These are phyloP conservation scores for Psilocybe sp. DNA, from an alignment of 768 basidiomycete genomes.

Conservation along the genomic window DNA sequence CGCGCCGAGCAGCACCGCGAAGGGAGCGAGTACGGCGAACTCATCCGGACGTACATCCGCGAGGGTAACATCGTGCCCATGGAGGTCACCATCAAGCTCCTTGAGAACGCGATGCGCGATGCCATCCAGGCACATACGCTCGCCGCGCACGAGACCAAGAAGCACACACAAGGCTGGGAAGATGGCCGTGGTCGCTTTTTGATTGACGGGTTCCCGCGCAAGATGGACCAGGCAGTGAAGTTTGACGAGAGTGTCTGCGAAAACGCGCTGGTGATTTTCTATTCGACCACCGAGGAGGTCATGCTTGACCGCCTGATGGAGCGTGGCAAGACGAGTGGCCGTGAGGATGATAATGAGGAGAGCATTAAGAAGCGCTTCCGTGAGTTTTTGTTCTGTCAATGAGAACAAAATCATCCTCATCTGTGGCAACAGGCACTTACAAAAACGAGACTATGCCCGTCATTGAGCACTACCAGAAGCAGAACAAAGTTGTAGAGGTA, in stretches of 20 bases:
- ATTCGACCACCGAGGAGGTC: conserved; percentile 82
- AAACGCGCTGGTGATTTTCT: conserved; percentile 81
- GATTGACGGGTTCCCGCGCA: conserved; percentile 95
- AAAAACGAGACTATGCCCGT: conserved; percentile 90
- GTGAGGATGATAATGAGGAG: conserved; percentile 94
- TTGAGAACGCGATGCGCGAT: conserved; percentile 86
- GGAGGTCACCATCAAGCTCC: conserved; percentile 93
- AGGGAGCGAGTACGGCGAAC: conserved; percentile 75
- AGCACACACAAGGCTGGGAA: conserved; percentile 56
- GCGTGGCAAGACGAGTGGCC: conserved; percentile 89
- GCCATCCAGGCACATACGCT: conserved; percentile 4
- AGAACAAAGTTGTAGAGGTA: conserved; percentile 79
- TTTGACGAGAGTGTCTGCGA: conserved; percentile 87
- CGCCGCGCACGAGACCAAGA: conserved; percentile 41
- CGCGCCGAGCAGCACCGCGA: conserved; percentile 90
- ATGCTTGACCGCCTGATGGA: conserved; percentile 85
- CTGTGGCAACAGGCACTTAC: conserved; percentile 62
- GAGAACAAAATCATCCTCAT: neutral
- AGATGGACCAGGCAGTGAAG: conserved; percentile 95
- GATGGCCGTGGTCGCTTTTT: conserved; percentile 82
- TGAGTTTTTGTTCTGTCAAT: conserved; percentile 31
- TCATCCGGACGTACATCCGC: conserved; percentile 85
- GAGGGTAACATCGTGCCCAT: conserved; percentile 95
- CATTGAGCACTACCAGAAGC: conserved; percentile 71
- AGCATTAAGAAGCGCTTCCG: conserved; percentile 97